Evolutionary conservation across 148 eudicot species (phyloP).

Genomic region (Rhododendron vialii): DNA sequence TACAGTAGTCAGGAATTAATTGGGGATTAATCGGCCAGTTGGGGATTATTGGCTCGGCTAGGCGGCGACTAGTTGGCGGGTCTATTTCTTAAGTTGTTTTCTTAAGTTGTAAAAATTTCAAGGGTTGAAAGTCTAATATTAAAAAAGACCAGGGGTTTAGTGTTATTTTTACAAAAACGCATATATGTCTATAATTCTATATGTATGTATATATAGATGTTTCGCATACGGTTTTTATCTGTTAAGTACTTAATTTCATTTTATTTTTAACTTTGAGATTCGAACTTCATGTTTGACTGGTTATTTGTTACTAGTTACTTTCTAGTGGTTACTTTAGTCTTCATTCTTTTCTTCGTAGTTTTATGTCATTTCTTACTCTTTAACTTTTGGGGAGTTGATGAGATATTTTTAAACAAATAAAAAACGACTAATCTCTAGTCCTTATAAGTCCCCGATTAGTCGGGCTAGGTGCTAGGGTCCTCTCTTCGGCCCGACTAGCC

Average conservation of each 20-base stretch:
- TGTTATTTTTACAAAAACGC: too few species aligned
- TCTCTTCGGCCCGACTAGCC: too few species aligned
- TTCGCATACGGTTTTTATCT: too few species aligned
- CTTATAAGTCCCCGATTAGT: background rate
- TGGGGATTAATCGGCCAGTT: background rate
- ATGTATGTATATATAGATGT: too few species aligned
- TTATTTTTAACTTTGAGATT: too few species aligned
- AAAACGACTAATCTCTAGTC: too few species aligned
- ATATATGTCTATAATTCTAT: too few species aligned
- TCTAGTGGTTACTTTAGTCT: background rate
- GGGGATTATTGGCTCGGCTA: background rate
- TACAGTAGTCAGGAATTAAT: too few species aligned
- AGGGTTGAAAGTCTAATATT: background rate
- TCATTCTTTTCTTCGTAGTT: background rate
- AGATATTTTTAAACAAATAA: background rate
- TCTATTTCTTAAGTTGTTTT: too few species aligned
- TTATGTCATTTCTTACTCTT: background rate
- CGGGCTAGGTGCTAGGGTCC: background rate
- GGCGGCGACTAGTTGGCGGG: background rate
- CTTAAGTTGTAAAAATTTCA: too few species aligned
- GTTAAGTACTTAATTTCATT: too few species aligned
- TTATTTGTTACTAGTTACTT: background rate
- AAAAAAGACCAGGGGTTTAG: background rate
- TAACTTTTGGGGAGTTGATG: background rate
- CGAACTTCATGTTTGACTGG: background rate